Base-by-base conservation (phyloP, 2,329 filamentous ascomycete species). In the Gliomastix tumulicola region DNA sequence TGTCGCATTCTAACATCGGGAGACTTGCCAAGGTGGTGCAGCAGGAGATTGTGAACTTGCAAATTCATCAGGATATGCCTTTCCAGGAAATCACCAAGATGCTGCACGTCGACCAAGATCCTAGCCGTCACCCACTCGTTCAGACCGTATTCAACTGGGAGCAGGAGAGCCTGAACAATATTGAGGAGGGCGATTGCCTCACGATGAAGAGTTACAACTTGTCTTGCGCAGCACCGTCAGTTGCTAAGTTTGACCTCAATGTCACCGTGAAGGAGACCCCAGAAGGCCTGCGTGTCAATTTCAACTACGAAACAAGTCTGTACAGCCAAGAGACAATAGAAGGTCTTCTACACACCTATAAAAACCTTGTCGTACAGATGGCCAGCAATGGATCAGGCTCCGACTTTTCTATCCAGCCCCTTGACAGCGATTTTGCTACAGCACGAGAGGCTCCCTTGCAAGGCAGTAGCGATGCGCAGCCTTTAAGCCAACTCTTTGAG, bases 21-120 rank as follows among this genome's bases (percentile, higher is more conserved):
- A 17, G 23, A 15, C 35, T 30, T 15, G 23, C 16, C 10, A 31
- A 20, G 20, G 15, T 13, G 13, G 25, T 21, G 15, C n/a, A 20
- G 16, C 19, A 15, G 17, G 18, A 34, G 32, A 22, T 15, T 7
- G 18, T 34, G n/a, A n/a, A n/a, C n/a, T n/a, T 28, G 21, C 21
- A 37, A 21, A 22, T 32, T 13, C 21, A 37, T 23, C 36, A 37
- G 25, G 36, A 37, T 18, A 18, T 23, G 21, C 36, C 30, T 18
- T 37, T 37, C 28, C 28, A 37, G 19, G 21, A 32, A 15, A 32
- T 37, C 7, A 25, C n/a, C n/a, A 35, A 28, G 21, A 21, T 34
- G 12, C 32, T 34, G 6, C 10, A 34, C 11, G 17, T 20, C 19
- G 18, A 21, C 9, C 32, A 34, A n/a, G 27, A 30, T n/a, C 27